Percentiles rank a stretch among this genome's conserved stretches.
Evolutionary conservation across 352 stramenopile genomes (phyloP).

Genomic region (Pythium vanterpoolii): DNA sequence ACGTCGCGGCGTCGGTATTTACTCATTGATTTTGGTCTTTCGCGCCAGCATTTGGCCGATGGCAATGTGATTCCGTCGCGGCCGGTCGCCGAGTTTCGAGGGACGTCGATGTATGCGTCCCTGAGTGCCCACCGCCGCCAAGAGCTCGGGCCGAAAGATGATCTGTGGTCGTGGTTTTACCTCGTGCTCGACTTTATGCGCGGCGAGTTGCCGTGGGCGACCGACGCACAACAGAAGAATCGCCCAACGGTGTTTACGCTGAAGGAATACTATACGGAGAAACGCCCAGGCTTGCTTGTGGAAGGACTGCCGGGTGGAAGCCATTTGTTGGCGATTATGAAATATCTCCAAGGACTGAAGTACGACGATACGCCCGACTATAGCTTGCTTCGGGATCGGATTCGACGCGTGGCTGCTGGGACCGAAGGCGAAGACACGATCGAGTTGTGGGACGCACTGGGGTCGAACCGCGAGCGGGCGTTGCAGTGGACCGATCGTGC

Average conservation of each 20-base stretch:
- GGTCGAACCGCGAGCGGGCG: conserved; percentile 45
- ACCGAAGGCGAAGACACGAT: conserved; percentile 41
- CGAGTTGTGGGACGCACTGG: conserved; percentile 41
- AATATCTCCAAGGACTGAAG: conserved; percentile 67
- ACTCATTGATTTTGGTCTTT: conserved; percentile 85
- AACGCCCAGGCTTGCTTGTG: conserved; percentile 57
- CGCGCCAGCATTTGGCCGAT: conserved; percentile 68
- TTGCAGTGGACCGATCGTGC: conserved; percentile 54
- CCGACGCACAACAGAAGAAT: conserved; percentile 83
- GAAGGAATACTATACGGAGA: conserved; percentile 85
- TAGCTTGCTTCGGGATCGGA: conserved; percentile 30
- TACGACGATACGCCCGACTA: conserved; percentile 83
- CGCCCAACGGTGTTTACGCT: conserved; percentile 71
- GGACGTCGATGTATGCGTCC: conserved; percentile 88
- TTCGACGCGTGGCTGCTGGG: conserved; percentile 33
- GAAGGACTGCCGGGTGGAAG: conserved; percentile 65
- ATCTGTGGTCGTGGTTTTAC: conserved; percentile 90
- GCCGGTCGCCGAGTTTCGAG: conserved; percentile 73
- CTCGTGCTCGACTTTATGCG: conserved; percentile 87
- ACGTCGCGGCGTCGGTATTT: conserved; percentile 44
- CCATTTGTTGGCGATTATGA: conserved; percentile 74
- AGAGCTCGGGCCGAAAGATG: conserved; percentile 80
- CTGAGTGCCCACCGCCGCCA: conserved; percentile 78
- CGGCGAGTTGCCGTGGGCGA: conserved; percentile 78
- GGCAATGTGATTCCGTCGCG: conserved; percentile 62